Evolutionary conservation across 345 rosid genomes (phyloP), one percentile per base, ranked within the genome.

Genomic region (Brassica rapa): DNA sequence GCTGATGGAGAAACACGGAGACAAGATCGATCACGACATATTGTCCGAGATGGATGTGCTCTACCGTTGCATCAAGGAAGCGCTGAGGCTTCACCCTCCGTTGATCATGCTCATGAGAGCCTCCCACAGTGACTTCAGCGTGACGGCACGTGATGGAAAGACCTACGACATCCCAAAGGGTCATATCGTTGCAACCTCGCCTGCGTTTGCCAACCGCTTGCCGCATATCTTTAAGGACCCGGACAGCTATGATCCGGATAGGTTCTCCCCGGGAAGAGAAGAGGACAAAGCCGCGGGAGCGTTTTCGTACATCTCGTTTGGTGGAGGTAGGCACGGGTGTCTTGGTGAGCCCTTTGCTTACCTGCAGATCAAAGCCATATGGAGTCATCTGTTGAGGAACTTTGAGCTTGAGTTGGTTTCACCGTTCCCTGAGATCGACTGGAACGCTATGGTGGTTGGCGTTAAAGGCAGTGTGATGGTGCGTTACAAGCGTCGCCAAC

Each of bases 401-500:
- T 95, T 95, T 49, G 98, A 95, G 66, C 49, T 95, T 30, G 97
- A 95, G 84, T 76, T 93, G 82, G 82, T 86, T 68, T 95, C 99
- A 46, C 96, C 99, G 0, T 95, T 95, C 82, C 99, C 99, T 8
- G 98, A 93, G 89, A 90, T 86, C 4, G 99, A 95, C 83, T 95
- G 99, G 99, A 95, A 93, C 35, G 98, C 99, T 1, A 95, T 95
- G 99, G 99, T 95, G 14, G 99, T 95, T 39, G 98, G 99, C 6
- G 99, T 95, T 23, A 95, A 95, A 84, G 99, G 92, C 62, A 87
- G 83, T 68, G 98, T 95, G 77, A 93, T 95, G 99, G 99, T 91
- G 70, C 89, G 88, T 37, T 93, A 89, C 86, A 91, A 91, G 88
- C 73, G 91, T 1, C 84, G 88, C 33, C 80, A 80, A 68, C 90